phyloP scores from a whole-genome alignment of 345 rosid genomes.

The Turritis glabra region DNA sequence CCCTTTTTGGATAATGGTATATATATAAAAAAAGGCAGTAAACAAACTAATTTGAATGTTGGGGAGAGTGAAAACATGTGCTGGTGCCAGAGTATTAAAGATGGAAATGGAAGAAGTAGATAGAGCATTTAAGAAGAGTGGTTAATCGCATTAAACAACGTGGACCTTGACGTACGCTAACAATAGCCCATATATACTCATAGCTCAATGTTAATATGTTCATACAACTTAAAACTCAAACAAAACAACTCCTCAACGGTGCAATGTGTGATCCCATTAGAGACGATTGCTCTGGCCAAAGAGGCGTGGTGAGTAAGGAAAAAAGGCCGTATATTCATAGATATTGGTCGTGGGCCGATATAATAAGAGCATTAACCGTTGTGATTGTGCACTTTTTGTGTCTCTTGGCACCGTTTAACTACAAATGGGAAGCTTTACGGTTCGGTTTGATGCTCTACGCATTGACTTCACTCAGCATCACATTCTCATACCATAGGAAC shows the following conservation, averaged over 20 bases:
- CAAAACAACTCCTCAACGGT: neutral
- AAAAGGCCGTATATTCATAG: conserved; percentile 41
- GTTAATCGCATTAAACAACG: neutral
- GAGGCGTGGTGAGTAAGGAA: conserved; percentile 34
- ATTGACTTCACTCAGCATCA: conserved; percentile 60
- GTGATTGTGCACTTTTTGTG: conserved; percentile 55
- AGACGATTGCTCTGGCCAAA: conserved; percentile 22
- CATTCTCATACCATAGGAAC: conserved; percentile 68
- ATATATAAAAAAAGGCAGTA: neutral
- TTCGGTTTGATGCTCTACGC: conserved; percentile 49
- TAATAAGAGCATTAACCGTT: conserved; percentile 47
- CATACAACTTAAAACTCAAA: neutral
- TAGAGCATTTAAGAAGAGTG: conserved; percentile 17
- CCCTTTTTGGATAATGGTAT: neutral
- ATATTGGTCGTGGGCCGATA: conserved; percentile 62
- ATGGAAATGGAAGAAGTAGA: neutral
- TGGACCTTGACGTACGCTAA: neutral
- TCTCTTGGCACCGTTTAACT: conserved; percentile 67
- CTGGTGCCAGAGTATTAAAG: neutral
- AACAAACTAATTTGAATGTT: neutral
- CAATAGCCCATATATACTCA: conserved; percentile 13
- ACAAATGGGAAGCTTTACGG: conserved; percentile 69
- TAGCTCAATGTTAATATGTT: neutral
- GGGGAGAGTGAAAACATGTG: conserved; percentile 24
- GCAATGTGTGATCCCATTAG: conserved; percentile 25